Conservation (phyloP, 768 basidiomycete genomes). For the Trametes meyenii region DNA sequence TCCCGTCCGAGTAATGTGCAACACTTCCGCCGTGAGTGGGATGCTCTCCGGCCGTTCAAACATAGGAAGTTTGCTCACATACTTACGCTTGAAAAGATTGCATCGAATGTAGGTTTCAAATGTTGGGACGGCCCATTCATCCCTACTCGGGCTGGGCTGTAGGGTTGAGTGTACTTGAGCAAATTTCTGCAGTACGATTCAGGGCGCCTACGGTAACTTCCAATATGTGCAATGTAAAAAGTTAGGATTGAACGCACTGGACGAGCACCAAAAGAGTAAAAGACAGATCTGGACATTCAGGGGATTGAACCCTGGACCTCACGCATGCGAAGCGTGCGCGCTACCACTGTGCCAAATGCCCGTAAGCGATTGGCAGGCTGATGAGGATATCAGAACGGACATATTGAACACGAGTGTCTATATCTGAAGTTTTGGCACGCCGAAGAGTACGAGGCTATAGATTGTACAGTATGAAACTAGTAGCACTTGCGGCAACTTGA, state of each 20-base stretch:
- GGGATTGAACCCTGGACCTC: slow-evolving; percentile 19
- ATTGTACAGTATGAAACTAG: too few relatives aligned
- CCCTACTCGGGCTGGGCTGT: slow-evolving; percentile 38
- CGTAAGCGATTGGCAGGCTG: too few relatives aligned
- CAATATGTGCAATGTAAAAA: too few relatives aligned
- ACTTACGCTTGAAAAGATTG: slow-evolving; percentile 34
- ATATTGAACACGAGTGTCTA: too few relatives aligned
- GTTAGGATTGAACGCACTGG: too few relatives aligned
- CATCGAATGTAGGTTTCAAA: slow-evolving; percentile 51
- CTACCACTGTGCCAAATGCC: slow-evolving; percentile 19
- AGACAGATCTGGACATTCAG: slow-evolving; percentile 4
- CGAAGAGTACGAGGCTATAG: too few relatives aligned
- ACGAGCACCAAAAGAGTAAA: not conserved
- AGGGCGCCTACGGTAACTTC: not conserved
- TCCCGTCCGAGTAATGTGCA: slow-evolving; percentile 56
- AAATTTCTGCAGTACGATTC: not conserved
- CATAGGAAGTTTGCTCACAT: not conserved
- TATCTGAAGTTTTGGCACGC: too few relatives aligned
- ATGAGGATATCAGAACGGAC: too few relatives aligned
- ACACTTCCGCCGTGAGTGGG: slow-evolving; percentile 47
- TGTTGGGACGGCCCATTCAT: slow-evolving; percentile 52
- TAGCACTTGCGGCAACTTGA: too few relatives aligned
- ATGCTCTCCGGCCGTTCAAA: too few relatives aligned
- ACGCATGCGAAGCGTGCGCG: slow-evolving; percentile 20
- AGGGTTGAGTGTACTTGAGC: not conserved